These are phyloP conservation scores for Fusarium sp. DNA, from an alignment of 2,329 filamentous ascomycete species.

Conservation along the genomic window DNA sequence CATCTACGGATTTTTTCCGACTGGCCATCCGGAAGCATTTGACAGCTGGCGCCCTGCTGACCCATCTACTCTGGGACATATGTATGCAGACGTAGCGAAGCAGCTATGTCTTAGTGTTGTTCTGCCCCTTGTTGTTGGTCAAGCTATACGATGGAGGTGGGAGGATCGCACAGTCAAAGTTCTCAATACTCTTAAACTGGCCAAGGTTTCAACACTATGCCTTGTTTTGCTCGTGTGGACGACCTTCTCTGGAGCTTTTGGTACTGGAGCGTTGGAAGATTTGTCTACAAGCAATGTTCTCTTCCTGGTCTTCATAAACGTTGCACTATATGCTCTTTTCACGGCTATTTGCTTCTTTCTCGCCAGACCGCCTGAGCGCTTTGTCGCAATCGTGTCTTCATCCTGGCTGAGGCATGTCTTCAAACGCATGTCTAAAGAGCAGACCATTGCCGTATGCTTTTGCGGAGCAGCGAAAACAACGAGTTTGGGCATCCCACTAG, in stretches of 20 bases:
- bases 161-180: constrained; percentile 64
- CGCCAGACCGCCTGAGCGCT: constrained; percentile 56
- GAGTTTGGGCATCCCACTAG: constrained; percentile 75
- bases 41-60: constrained; percentile 66
- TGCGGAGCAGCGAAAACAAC: constrained; percentile 80
- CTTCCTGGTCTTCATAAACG: constrained; percentile 76
- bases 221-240: constrained; percentile 67
- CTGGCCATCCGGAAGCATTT: constrained; percentile 61
- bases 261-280: constrained; percentile 69
- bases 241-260: constrained; percentile 75
- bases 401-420: constrained; percentile 51
- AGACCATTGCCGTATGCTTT: constrained; percentile 78
- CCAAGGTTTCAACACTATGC: constrained; percentile 62
- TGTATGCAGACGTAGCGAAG: constrained; percentile 76
- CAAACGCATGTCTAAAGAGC: constrained; percentile 67
- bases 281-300: constrained; percentile 71
- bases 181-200: constrained; percentile 66
- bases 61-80: constrained; percentile 65
- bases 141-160: constrained; percentile 66
- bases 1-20: constrained; percentile 70
- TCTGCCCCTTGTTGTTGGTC: constrained; percentile 72
- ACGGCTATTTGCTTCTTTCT: constrained; percentile 70
- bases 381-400: constrained; percentile 39
- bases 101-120: constrained; percentile 77
- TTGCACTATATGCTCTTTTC: constrained; percentile 73